Base-by-base conservation (phyloP, 2,329 filamentous ascomycete genomes). In the Fusarium burgessii region DNA sequence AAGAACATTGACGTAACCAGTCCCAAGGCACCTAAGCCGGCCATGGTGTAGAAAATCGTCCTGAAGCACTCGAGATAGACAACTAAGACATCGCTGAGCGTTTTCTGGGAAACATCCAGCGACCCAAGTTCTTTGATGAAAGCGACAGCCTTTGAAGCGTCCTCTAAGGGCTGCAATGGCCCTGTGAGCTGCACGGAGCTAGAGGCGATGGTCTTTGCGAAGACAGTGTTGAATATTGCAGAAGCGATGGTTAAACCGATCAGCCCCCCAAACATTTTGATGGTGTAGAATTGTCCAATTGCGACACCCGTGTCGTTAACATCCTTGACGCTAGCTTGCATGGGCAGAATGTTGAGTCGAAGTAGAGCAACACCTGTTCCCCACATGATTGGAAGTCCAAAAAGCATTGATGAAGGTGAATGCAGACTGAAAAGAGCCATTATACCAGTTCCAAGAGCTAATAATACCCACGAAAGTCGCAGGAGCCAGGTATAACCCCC, bases 81-180 rank as follows among this genome's bases (percentile, higher is more conserved):
- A 10, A 9, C 18, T 10, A 61, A 7, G 3, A 66, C 11, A 2
- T 32, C 40, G 3, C 23, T 1, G 1, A 66, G 36, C 9, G 36
- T 35, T 10, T 9, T 5, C 1, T 4, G 54, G 10, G 55, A 20
- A 18, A 61, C 17, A 5, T 29, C 5, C 3, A 66, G 17, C 0
- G 54, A 54, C n/a, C 32, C 12, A 13, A 66, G 46, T 15, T 54
- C 55, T 14, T 66, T 66, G 18, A 66, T 66, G 13, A 66, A 66
- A 1, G 63, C 47, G n/a, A 66, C 23, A 6, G 63, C 54, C 3
- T 33, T 54, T 2, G 63, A 66, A 11, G 54, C 13, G 5, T 66
- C 55, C 0, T 36, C 18, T 1, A 66, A 23, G 40, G 63, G 55
- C 10, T 18, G 20, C 5, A 66, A 13, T 6, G 54, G 47, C 3